Evolutionary conservation across 495 filamentous ascomycete species (phyloP).

Genomic region (Penicillium atrosanguineum): DNA sequence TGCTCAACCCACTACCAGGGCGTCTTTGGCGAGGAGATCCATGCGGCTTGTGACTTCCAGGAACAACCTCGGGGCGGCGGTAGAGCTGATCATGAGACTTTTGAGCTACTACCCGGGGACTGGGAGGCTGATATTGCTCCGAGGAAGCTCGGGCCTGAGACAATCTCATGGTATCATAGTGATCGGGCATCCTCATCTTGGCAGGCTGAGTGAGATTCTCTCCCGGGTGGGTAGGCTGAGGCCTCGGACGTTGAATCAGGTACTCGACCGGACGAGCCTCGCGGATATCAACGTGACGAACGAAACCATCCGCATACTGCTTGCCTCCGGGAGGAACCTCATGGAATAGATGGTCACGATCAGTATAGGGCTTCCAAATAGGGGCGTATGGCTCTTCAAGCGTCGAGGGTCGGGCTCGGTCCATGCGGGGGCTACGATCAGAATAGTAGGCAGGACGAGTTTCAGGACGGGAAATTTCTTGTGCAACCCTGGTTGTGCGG

Average conservation of each 20-base stretch:
- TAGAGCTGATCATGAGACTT: slow-evolving; percentile 13
- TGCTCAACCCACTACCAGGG: slow-evolving; percentile 14
- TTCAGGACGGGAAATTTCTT: slow-evolving; percentile 9
- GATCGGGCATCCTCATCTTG: slow-evolving; percentile 13
- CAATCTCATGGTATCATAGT: slow-evolving; percentile 11
- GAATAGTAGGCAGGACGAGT: slow-evolving; percentile 17
- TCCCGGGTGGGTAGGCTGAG: slow-evolving; percentile 13
- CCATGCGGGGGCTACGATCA: slow-evolving; percentile 20
- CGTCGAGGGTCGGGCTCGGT: slow-evolving; percentile 10
- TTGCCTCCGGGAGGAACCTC: slow-evolving; percentile 19
- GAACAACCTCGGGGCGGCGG: slow-evolving; percentile 2
- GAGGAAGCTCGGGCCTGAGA: slow-evolving; percentile 12
- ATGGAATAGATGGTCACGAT: slow-evolving; percentile 15
- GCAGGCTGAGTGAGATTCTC: slow-evolving; percentile 14
- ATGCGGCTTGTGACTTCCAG: slow-evolving; percentile 11
- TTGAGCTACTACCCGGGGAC: slow-evolving; percentile 8
- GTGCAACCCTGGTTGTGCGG: slow-evolving; percentile 12
- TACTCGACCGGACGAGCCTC: slow-evolving; percentile 27
- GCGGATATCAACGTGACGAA: slow-evolving; percentile 34
- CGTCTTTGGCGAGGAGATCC: slow-evolving; percentile 17
- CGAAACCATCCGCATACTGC: slow-evolving; percentile 39
- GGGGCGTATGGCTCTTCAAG: slow-evolving; percentile 7
- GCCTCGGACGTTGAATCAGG: slow-evolving; percentile 12
- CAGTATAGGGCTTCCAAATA: slow-evolving; percentile 12
- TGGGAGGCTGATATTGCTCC: slow-evolving; percentile 11